Evolutionary conservation across 495 filamentous ascomycete genomes (phyloP), one percentile per base, ranked within the genome.

Genomic region (Penicillium malachiteum): DNA sequence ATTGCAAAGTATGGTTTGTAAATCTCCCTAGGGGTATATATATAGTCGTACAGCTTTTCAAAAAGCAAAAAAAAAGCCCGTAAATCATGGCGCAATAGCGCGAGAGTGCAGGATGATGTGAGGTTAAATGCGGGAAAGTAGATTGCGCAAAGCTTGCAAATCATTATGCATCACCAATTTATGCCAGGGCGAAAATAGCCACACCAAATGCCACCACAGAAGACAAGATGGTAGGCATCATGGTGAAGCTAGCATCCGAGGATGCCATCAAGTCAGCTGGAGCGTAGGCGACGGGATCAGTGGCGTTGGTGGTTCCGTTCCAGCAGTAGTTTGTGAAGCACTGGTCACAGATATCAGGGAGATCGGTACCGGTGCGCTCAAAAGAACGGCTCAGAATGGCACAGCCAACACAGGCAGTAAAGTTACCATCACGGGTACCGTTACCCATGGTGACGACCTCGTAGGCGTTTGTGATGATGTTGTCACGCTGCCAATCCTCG

Each of bases 321-420:
- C 93, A 97, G 81, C 94, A 97, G 72, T 95, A 96, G 30, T 78
- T 65, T 38, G 75, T 55, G 67, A 97, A 96, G 71, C 93, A 97
- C 40, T 77, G 60, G 30, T 66, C 76, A 69, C 93, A 97, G 12
- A 80, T 81, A 10, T 78, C 74, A 0, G 90, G 90, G 1, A 90
- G 79, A 1, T 67, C 51, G 7, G 83, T 85, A 3, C 76, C 76
- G 3, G 86, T 92, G 40, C 89, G 80, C 51, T 85, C 79, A 53
- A 91, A 80, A 45, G 85, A 87, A 32, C 92, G 71, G 42, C 77
- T 81, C n/a, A 97, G 74, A n/a, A 95, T 84, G 3, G 92, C 93
- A 64, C 93, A 97, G 6, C 87, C 92, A 4, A 96, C 85, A 59
- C 93, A 97, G 1, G 81, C 74, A 0, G 82, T 76, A 91, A 93